Evolutionary conservation across 768 basidiomycete species (phyloP), one percentile per base, ranked within the genome.

Genomic region (Trametes coccinea): DNA sequence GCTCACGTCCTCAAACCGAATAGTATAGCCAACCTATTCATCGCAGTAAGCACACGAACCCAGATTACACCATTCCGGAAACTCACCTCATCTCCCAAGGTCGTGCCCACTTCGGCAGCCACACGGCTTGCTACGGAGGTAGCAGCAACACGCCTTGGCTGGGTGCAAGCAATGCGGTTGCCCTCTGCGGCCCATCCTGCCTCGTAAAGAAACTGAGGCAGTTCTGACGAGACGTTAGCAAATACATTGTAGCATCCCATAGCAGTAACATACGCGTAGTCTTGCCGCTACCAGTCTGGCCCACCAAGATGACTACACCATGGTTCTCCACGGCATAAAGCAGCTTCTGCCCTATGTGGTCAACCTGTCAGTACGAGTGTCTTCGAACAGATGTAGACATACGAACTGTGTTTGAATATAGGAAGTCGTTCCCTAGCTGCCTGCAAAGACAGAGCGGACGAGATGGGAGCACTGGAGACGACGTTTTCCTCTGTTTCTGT

Each of bases 211-310:
- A 92, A 99, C 75, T 98, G 97, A 1, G 97, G 96, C 47, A 99
- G 82, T 74, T 99, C 94, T 98, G 65, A 8, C 22, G 17, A 27
- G 8, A 33, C 41, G 13, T 49, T 2, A 46, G 4, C 13, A 29
- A 2, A 5, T n/a, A 5, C 11, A 5, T 27, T 10, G 43, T 22
- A 47, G 6, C n/a, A 29, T n/a, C 17, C 5, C n/a, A 29, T 22
- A 22, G 22, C 22, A 22, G 22, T 22, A 22, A 80, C 90, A 72
- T 66, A 96, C 95, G 96, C 65, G 96, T 99, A 6, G 95, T 96
- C 77, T 99, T 98, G 48, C 97, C 97, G 60, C 92, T 97, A 2
- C 97, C 97, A 0, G 97, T 98, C 69, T 98, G 92, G 8, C 92
- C 96, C 8, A 96, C 91, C 5, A 98, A 87, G 52, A 98, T 92